A percentile compares a stretch with the other conserved stretches of the same genome.
phyloP scores from a whole-genome alignment of 2,329 filamentous ascomycete genomes.

The Kalmusia sp. region DNA sequence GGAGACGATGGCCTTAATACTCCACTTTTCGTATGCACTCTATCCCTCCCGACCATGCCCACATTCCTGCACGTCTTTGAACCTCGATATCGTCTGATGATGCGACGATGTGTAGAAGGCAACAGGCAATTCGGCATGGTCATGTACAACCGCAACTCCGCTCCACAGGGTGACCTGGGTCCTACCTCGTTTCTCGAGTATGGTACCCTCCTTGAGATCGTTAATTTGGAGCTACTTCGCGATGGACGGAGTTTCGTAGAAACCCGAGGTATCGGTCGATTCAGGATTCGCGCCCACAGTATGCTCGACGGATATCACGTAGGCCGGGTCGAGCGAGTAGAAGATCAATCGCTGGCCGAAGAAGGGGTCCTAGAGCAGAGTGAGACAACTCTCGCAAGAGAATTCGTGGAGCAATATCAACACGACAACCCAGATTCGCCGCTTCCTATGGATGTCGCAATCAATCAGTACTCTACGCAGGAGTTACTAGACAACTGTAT shows the following conservation, averaged over 20 bases:
- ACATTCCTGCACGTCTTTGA: slow-evolving; percentile 93
- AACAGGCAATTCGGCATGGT: slow-evolving; percentile 86
- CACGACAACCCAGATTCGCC: slow-evolving; percentile 39
- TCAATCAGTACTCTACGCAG: slow-evolving; percentile 71
- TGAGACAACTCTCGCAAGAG: slow-evolving; percentile 61
- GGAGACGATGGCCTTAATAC: slow-evolving; percentile 65
- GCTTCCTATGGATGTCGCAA: slow-evolving; percentile 37
- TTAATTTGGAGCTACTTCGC: slow-evolving; percentile 73
- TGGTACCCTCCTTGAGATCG: slow-evolving; percentile 79
- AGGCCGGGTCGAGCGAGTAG: slow-evolving; percentile 76
- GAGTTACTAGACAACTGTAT: slow-evolving; percentile 70
- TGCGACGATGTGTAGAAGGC: slow-evolving; percentile 76
- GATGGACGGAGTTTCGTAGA: slow-evolving; percentile 86
- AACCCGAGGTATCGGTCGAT: slow-evolving; percentile 77
- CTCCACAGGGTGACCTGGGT: slow-evolving; percentile 61
- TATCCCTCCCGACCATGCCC: slow-evolving; percentile 81
- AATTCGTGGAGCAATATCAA: slow-evolving; percentile 43
- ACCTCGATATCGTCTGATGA: slow-evolving; percentile 89
- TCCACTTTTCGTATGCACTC: slow-evolving; percentile 77
- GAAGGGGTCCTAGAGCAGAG: slow-evolving; percentile 78
- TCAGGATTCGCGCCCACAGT: slow-evolving; percentile 71
- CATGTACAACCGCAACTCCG: slow-evolving; percentile 66
- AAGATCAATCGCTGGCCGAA: slow-evolving; percentile 81
- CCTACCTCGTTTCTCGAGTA: slow-evolving; percentile 70
- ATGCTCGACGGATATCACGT: slow-evolving; percentile 79